A percentile compares a stretch with the other conserved stretches of the same genome.
Evolutionary conservation across 108 stramenopile species (phyloP).

Genomic region (Conticribra weissflogii): DNA sequence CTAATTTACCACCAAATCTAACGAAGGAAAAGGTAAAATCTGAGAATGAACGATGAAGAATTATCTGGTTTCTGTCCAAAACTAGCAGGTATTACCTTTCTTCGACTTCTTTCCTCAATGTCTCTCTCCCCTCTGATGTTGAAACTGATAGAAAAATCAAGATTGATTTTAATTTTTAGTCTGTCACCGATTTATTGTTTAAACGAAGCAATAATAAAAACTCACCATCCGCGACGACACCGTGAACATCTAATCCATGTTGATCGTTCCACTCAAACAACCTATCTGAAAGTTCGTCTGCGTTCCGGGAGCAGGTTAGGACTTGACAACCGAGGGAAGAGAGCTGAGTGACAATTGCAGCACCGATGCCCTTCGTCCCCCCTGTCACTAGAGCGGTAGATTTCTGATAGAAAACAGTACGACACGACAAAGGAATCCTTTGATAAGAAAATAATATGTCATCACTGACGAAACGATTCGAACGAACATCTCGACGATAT

Average conservation of each 20-base stretch:
- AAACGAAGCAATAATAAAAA: too few relatives aligned
- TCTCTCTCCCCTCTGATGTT: slow-evolving; percentile 60
- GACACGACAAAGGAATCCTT: background rate
- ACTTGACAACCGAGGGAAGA: slow-evolving; percentile 53
- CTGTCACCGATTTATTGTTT: too few relatives aligned
- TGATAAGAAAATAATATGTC: background rate
- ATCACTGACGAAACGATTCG: background rate
- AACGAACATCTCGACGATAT: background rate
- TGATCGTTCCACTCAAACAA: slow-evolving; percentile 65
- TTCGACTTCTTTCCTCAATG: slow-evolving; percentile 52
- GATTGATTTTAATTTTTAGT: too few relatives aligned
- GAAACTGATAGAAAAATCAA: slow-evolving; percentile 38
- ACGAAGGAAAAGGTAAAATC: too few relatives aligned
- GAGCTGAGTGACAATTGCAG: slow-evolving; percentile 49
- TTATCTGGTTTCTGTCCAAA: too few relatives aligned
- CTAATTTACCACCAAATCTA: slow-evolving; percentile 63
- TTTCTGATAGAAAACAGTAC: background rate
- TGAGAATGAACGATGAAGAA: too few relatives aligned
- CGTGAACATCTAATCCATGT: slow-evolving; percentile 64
- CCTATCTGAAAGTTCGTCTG: slow-evolving; percentile 61
- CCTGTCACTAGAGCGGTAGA: slow-evolving; percentile 81
- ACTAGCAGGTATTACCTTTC: too few relatives aligned
- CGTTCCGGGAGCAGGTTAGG: slow-evolving; percentile 73
- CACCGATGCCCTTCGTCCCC: slow-evolving; percentile 69
- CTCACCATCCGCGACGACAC: slow-evolving; percentile 63